Evolutionary conservation across 2,329 filamentous ascomycete genomes (phyloP), one percentile per base, ranked within the genome.

Genomic region (Cordyceps cicadae): DNA sequence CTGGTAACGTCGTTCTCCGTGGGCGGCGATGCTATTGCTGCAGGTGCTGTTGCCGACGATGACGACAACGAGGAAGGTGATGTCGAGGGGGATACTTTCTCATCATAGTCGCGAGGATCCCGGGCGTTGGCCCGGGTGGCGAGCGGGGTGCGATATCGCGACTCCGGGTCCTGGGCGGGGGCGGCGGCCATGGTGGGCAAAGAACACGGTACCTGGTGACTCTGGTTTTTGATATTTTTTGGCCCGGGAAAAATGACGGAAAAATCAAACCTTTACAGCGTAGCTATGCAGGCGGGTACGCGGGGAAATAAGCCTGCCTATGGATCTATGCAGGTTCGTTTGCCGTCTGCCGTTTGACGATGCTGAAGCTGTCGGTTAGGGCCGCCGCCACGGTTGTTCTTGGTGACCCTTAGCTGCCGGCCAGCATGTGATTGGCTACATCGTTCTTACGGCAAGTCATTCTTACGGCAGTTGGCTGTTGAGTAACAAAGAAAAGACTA

Each of bases 251-350:
- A n/a, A 4, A 6, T 46, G 3, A 8, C 5, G 12, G 34, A 26
- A 5, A 52, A n/a, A 46, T 12, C 29, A 8, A n/a, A 43, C 21
- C 46, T 24, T 15, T 32, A 43, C 39, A 50, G 48, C 56, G 48
- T 52, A 43, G 56, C 48, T 58, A 4, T 52, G 56, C 56, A 52
- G 24, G 56, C 48, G 21, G 48, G n/a, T 19, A 39, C 11, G 6
- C 46, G 17, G 32, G 48, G 56, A 32, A 52, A 34, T 52, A 59
- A 59, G 56, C 56, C 51, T 37, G 34, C 11, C 5, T 8, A 34
- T 52, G 56, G 56, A 59, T 48, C 39, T 54, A 52, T 59, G 56
- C 56, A 52, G 48, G 46, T 34, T 26, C 56, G 48, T 59, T 59
- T 37, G 34, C 37, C 48, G 48, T 52, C 52, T 37, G 7, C 37